These are phyloP conservation scores for Boletus holoroseus DNA, from an alignment of 1,284 basidiomycete genomes.

Conservation along the genomic window DNA sequence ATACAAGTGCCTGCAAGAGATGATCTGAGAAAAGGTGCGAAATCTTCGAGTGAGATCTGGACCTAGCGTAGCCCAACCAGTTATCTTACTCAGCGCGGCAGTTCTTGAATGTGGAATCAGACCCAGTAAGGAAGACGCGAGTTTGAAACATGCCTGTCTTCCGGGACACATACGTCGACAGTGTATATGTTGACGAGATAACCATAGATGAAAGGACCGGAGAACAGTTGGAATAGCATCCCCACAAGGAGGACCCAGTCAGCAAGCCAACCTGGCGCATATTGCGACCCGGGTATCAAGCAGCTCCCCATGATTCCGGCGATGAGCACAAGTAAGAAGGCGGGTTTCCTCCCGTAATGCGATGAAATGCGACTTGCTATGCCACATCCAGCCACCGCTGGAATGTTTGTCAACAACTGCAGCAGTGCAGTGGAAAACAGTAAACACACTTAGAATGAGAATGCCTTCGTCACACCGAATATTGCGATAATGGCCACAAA, in stretches of 20 bases:
- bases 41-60: not conserved
- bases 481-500: conserved; percentile 22
- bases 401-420: conserved; percentile 3
- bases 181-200: conserved; percentile 31
- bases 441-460: conserved; percentile 23
- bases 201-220: conserved; percentile 5
- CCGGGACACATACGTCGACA: conserved; percentile 26
- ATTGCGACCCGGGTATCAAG: conserved; percentile 22
- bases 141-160: conserved; percentile 24
- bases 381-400: conserved; percentile 23
- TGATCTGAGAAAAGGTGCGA: not conserved
- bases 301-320: conserved; percentile 14
- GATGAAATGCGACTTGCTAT: conserved; percentile 26
- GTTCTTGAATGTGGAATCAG: conserved; percentile 23
- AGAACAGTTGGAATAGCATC: conserved; percentile 18
- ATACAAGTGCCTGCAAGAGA: conserved; percentile 23
- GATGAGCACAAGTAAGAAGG: conserved; percentile 21
- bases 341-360: conserved; percentile 30
- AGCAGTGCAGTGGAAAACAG: not conserved
- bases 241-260: conserved; percentile 20
- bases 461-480: conserved; percentile 16
- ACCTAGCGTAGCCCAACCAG: conserved; percentile 32
- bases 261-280: conserved; percentile 9
- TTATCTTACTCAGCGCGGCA: conserved; percentile 25
- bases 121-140: not conserved